A percentile compares a stretch with the other conserved stretches of the same genome.
These are phyloP conservation scores for Dactylellina parvicollis DNA, from an alignment of 2,329 filamentous ascomycete genomes.

Conservation along the genomic window DNA sequence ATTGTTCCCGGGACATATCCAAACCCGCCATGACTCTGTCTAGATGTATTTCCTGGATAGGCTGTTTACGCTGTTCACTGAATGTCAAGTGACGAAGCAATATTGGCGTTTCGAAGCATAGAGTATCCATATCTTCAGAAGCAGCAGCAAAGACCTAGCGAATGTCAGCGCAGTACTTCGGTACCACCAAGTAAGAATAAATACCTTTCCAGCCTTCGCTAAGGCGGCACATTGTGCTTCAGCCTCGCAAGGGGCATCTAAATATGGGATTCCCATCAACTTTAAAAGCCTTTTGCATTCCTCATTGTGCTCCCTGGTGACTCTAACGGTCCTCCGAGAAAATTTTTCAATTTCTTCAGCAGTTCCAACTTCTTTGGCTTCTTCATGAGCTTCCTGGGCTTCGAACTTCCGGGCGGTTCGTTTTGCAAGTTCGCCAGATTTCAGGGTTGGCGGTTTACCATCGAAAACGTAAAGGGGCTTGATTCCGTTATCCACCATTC, in stretches of 20 bases:
- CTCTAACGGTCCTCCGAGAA: conserved; percentile 87
- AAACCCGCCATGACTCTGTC: conserved; percentile 87
- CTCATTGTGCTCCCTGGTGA: conserved; percentile 95
- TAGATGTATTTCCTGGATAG: conserved; percentile 92
- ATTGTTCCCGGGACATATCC: conserved; percentile 87
- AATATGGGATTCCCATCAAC: conserved; percentile 95
- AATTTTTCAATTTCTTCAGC: conserved; percentile 99
- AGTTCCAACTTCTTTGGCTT: conserved; percentile 96
- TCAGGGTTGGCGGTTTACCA: conserved; percentile 94
- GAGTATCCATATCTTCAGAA: conserved; percentile 98
- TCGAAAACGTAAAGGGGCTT: conserved; percentile 99
- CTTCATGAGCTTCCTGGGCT: conserved; percentile 86
- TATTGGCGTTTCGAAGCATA: conserved; percentile 94
- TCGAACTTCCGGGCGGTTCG: conserved; percentile 95
- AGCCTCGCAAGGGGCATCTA: conserved; percentile 94
- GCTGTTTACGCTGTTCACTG: conserved; percentile 95
- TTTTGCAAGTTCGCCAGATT: conserved; percentile 95
- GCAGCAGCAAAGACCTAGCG: conserved; percentile 84
- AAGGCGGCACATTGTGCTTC: conserved; percentile 95
- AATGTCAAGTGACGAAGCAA: conserved; percentile 93
- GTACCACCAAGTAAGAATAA: background rate
- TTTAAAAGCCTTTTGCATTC: conserved; percentile 91
- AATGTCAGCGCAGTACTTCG: background rate
- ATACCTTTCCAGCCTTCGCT: conserved; percentile 80
- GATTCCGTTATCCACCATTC: conserved; percentile 98